Evolutionary conservation across 495 filamentous ascomycete genomes (phyloP).

Genomic region (Aspergillus sparsus): DNA sequence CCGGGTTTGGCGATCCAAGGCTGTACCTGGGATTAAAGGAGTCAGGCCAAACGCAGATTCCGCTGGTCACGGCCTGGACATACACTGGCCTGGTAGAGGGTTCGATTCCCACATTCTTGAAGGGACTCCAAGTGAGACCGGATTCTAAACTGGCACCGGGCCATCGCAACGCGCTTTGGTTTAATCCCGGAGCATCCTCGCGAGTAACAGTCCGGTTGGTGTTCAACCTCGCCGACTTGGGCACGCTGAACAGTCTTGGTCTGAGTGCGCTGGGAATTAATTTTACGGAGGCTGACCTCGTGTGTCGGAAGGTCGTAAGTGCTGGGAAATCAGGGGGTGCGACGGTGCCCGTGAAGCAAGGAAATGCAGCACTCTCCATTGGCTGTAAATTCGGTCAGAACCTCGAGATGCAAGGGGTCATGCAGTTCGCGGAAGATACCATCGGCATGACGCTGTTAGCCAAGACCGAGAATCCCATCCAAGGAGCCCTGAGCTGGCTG

Average conservation of each 20-base stretch:
- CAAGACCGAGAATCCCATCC: neutral
- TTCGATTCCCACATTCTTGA: neutral
- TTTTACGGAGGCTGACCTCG: neutral
- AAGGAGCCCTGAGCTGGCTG: neutral
- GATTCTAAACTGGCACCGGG: neutral
- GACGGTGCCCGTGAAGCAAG: neutral
- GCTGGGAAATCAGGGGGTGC: neutral
- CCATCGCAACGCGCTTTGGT: neutral
- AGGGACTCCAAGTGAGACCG: neutral
- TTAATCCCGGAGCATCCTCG: neutral
- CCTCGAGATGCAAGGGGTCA: neutral
- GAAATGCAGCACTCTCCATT: neutral
- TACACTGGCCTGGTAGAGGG: neutral
- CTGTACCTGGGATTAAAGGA: neutral
- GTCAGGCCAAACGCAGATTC: neutral
- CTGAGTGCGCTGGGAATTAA: neutral
- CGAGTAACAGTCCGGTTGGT: neutral
- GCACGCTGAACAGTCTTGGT: neutral
- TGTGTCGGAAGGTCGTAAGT: neutral
- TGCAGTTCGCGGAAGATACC: neutral
- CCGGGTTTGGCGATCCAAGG: neutral
- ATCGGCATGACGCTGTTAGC: neutral
- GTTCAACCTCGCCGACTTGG: neutral
- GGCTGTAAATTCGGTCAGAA: neutral
- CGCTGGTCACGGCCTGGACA: neutral